Conservation (phyloP, 495 filamentous ascomycete genomes). For the Saxophila tyrrhenica region DNA sequence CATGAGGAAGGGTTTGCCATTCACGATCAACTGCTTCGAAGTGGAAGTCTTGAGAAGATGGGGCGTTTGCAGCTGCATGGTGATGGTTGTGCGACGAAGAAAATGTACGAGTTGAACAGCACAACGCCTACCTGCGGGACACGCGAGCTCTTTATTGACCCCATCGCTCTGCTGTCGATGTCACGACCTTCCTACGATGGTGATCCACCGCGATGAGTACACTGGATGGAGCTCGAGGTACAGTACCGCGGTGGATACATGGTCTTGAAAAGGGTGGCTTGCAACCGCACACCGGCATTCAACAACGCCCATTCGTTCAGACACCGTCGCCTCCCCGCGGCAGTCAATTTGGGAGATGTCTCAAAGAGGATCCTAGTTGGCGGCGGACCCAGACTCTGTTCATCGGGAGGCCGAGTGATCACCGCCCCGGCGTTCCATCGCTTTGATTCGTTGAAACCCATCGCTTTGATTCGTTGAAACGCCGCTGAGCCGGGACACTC, state of each 20-base stretch:
- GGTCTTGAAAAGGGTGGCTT: no score
- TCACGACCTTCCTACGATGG: background rate
- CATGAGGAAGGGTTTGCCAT: slow-evolving; percentile 39
- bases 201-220: no score
- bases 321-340: background rate
- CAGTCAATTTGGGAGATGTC: background rate
- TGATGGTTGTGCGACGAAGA: background rate
- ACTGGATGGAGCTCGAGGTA: no score
- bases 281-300: background rate
- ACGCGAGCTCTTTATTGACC: background rate
- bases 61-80: slow-evolving; percentile 10
- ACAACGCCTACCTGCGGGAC: no score
- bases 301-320: background rate
- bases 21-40: slow-evolving; percentile 34
- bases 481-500: background rate
- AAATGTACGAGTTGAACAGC: no score
- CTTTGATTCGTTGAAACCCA: no score
- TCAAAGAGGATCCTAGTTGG: background rate
- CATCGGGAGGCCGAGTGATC: no score
- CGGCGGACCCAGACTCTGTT: no score
- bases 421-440: no score
- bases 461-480: background rate
- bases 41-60: slow-evolving; percentile 25
- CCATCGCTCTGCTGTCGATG: background rate
- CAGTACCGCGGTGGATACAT: no score